These are phyloP conservation scores for Maudiozyma bulderi DNA, from an alignment of 805 yeast genomes.

Conservation along the genomic window DNA sequence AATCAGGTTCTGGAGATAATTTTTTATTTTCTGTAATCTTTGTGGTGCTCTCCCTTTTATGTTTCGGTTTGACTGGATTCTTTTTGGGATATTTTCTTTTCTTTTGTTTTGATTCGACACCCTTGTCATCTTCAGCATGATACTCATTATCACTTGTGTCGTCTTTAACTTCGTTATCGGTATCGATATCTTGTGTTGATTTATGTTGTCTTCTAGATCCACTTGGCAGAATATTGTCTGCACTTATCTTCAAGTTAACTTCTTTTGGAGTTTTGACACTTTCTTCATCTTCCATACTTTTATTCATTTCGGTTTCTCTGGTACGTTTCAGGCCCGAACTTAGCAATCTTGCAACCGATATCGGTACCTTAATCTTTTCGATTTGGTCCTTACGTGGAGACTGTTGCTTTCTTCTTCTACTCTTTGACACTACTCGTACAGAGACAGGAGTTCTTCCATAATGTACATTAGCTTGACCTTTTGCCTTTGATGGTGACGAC, in stretches of 20 bases:
- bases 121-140: background rate
- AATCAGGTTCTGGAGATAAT: background rate
- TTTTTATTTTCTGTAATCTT: background rate
- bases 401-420: background rate
- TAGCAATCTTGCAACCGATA: background rate
- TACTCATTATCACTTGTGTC: background rate
- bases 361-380: background rate
- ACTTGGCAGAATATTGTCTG: constrained; percentile 4
- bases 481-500: constrained; percentile 14
- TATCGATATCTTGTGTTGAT: background rate
- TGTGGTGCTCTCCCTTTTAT: background rate
- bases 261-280: background rate
- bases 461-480: background rate
- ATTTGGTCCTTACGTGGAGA: background rate
- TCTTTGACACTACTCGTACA: background rate
- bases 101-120: background rate
- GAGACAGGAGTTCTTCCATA: background rate
- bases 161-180: too few relatives aligned
- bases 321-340: background rate
- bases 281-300: background rate
- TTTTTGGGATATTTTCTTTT: background rate
- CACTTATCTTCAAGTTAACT: constrained; percentile 1
- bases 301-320: background rate
- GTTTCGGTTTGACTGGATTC: too few relatives aligned
- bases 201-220: constrained; percentile 1